Base-by-base conservation (phyloP, 805 yeast genomes). In the Yarrowia porcina region DNA sequence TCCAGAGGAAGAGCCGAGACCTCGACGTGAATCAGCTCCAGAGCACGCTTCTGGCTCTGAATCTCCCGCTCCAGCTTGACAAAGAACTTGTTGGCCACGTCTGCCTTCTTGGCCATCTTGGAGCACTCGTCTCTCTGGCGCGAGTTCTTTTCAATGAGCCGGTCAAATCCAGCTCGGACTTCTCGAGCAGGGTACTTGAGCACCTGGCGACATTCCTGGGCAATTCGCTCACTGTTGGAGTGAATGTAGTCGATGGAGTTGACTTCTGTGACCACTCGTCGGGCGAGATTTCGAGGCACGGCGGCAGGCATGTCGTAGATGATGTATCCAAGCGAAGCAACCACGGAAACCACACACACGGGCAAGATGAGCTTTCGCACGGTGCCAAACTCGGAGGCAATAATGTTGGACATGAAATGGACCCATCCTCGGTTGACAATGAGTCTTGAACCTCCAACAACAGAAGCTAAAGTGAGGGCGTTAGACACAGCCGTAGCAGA, bases 251-350 rank as follows among this genome's bases (percentile, higher is more conserved):
- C 97, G 67, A 85, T 74, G 15, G 81, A 82, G 42, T 79, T 78
- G 33, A 94, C 77, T 69, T 87, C 88, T 7, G 71, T 71, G 66
- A 82, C 82, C 67, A 93, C 82, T 73, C 88, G 90, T 52, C 80
- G 78, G 0, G 94, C 90, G 64, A 90, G 81, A 64, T 91, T 91
- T 67, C 90, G 79, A 18, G 97, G 96, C 68, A 90, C 84, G 0
- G 97, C 96, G 68, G 87, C 83, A 2, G 97, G 97, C 13, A 96
- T 83, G 73, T 94, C 98, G 64, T 80, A 78, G 18, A 90, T 76
- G 64, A 91, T 72, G 69, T 89, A 90, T 41, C 84, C 83, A 0
- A 82, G 75, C 0, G 87, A 79, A 13, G 83, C 77, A 0, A 83
- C 80, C 5, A 83, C 75, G 0, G 81, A 80, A 9, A 83, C 78